phyloP scores from a whole-genome alignment of 179 eudicot genomes.

The Spinacia oleracea region DNA sequence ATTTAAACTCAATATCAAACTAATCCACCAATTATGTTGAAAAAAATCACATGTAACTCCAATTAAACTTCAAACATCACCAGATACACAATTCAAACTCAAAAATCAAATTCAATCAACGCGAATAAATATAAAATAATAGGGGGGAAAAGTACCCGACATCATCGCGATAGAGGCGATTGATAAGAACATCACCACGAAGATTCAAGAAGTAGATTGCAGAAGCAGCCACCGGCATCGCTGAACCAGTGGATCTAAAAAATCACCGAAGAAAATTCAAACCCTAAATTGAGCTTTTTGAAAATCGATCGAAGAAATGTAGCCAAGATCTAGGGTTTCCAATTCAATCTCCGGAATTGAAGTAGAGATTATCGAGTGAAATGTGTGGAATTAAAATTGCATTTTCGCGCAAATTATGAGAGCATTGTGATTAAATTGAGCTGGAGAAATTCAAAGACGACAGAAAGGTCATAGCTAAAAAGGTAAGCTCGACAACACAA shows the following conservation, averaged over 20 bases:
- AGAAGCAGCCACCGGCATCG: conserved; percentile 98
- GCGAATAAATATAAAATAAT: neutral
- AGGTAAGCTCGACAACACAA: neutral
- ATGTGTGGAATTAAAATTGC: neutral
- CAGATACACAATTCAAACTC: neutral
- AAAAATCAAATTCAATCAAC: neutral
- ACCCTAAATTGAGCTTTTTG: neutral
- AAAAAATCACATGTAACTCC: neutral
- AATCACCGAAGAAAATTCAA: neutral
- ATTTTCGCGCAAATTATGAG: neutral
- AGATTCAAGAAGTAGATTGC: conserved; percentile 94
- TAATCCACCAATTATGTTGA: neutral
- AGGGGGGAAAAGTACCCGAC: conserved; percentile 61
- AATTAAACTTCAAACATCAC: conserved; percentile 11
- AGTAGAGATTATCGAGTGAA: neutral
- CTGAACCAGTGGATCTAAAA: conserved; percentile 37
- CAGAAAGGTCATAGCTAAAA: neutral
- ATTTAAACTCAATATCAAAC: neutral
- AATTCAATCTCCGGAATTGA: neutral
- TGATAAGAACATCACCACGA: conserved; percentile 99
- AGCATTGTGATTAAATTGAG: neutral
- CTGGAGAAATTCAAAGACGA: conserved; percentile 7
- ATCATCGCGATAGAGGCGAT: conserved; percentile 98
- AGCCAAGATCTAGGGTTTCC: conserved; percentile 32
- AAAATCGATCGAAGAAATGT: neutral